Evolutionary conservation across 2,329 filamentous ascomycete genomes (phyloP), one percentile per base, ranked within the genome.

Genomic region (Claviceps purpurea): DNA sequence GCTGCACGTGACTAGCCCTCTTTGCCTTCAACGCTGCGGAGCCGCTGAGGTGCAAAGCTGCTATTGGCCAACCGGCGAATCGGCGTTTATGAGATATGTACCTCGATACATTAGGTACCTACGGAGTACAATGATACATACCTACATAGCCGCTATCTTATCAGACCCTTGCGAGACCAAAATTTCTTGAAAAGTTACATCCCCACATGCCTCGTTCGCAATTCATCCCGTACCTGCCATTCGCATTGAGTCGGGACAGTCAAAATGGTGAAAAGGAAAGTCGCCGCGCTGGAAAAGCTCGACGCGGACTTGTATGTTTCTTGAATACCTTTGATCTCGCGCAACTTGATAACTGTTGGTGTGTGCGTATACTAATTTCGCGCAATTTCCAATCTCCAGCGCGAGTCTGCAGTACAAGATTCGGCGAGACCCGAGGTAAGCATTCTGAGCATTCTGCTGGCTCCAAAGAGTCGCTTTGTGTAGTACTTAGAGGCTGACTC

Each of bases 321-420:
- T 22, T 2, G 4, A 7, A 26, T 2, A 4, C 16, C 3, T 18
- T 14, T 22, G 16, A 22, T 18, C 41, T 43, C 30, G 30, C 30
- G 30, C 30, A 34, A 10, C 30, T 34, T 34, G 10, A 34, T 11
- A 34, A 11, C 10, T 34, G 30, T 34, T 34, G 30, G 10, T 4
- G 30, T 11, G 30, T 34, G 10, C 30, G 11, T 4, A 48, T 48
- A 18, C 37, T 48, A 26, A 39, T 40, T 4, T 1, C 46, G n/a
- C 2, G 26, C 26, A 34, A 34, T n/a, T n/a, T 14, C 16, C 14
- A 11, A 49, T 13, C 18, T 2, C 38, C 62, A 86, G 82, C 61
- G 83, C 89, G 57, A 93, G 85, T 69, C 73, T 96, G 50, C 89
- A 95, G 66, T 88, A 95, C 74, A 95, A 95, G 72, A 89, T 95